Percentiles rank a stretch among this genome's conserved stretches.
phyloP scores from a whole-genome alignment of 306 rosid genomes.

The Spatholobus suberectus region DNA sequence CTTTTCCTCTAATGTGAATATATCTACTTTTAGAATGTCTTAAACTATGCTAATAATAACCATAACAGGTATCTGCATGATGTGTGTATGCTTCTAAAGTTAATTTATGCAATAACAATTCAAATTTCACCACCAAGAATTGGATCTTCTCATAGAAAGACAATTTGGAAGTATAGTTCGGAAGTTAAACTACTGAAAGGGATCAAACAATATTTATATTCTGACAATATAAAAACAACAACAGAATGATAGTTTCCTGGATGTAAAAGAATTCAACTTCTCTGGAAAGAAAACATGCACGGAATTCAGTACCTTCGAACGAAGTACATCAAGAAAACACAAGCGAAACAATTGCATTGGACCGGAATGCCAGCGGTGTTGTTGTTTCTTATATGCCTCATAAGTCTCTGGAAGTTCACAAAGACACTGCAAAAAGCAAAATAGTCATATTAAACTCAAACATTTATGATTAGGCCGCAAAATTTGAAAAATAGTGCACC shows the following conservation, averaged over 20 bases:
- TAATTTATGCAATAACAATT: neutral
- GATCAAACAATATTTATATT: neutral
- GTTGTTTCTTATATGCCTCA: conserved; percentile 97
- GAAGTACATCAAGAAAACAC: conserved; percentile 86
- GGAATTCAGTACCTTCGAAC: conserved; percentile 74
- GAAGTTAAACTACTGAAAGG: conserved; percentile 5
- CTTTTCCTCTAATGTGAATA: neutral
- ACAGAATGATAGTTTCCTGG: conserved; percentile 3
- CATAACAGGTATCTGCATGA: conserved; percentile 10
- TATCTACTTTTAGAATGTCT: neutral
- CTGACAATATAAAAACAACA: neutral
- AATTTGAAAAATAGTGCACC: conserved; percentile 52
- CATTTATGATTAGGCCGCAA: conserved; percentile 18
- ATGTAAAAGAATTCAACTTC: conserved; percentile 16
- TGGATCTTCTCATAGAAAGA: conserved; percentile 14
- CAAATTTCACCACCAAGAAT: conserved; percentile 21
- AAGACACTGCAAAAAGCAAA: conserved; percentile 75
- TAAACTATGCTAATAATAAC: neutral
- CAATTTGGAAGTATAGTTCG: neutral
- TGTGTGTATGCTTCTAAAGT: neutral
- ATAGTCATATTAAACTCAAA: conserved; percentile 43
- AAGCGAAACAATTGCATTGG: conserved; percentile 97
- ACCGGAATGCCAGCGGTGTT: conserved; percentile 99
- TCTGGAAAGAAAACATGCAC: neutral
- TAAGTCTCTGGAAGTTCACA: conserved; percentile 99